Evolutionary conservation across 768 basidiomycete genomes (phyloP).

Genomic region (Lactifluus pinguis): DNA sequence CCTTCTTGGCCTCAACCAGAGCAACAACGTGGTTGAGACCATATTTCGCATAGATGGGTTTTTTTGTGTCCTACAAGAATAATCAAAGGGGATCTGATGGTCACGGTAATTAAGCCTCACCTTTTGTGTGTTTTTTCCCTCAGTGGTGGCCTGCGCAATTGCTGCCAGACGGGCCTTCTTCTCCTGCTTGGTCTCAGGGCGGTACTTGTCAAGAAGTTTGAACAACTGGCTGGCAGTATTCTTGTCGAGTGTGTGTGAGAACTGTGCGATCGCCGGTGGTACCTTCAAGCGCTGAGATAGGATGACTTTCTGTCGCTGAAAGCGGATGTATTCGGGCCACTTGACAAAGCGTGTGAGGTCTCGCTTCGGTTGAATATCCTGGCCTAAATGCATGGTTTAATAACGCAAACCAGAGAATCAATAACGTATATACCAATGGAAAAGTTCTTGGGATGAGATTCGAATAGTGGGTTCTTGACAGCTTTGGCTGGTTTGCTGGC

Average conservation of each 20-base stretch:
- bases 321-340: conserved; percentile 98
- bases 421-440: conserved; percentile 65
- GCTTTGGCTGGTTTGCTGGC: conserved; percentile 64
- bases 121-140: conserved; percentile 64
- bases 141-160: conserved; percentile 67
- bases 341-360: conserved; percentile 98
- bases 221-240: conserved; percentile 98
- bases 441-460: conserved; percentile 84
- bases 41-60: conserved; percentile 92
- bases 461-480: conserved; percentile 95
- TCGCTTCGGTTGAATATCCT: conserved; percentile 81
- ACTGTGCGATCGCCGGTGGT: conserved; percentile 95
- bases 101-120: conserved; percentile 21
- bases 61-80: conserved; percentile 65
- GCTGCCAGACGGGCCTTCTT: conserved; percentile 90
- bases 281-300: conserved; percentile 97
- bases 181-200: conserved; percentile 90
- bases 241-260: conserved; percentile 96
- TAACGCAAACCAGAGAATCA: not conserved
- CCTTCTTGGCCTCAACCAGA: conserved; percentile 96
- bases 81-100: not conserved
- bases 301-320: conserved; percentile 98
- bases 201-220: conserved; percentile 96
- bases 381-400: conserved; percentile 43
- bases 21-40: conserved; percentile 96